Base-by-base conservation (phyloP, 2,329 filamentous ascomycete genomes). In the Chrysoporthe cubensis region DNA sequence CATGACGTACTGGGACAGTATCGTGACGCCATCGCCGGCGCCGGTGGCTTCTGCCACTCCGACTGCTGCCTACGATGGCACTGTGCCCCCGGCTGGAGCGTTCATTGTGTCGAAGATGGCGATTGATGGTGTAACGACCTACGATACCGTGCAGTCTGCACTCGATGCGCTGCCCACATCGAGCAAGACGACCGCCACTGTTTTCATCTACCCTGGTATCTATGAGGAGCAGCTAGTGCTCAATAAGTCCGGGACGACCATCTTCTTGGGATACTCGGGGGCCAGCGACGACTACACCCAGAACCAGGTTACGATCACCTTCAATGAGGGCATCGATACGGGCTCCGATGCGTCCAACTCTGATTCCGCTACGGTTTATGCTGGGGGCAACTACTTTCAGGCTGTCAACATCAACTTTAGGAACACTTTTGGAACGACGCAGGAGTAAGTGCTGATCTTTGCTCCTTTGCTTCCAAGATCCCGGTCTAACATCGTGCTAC, bases 361-460 rank as follows among this genome's bases (percentile, higher is more conserved):
- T 8, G 78, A 81, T 64, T 74, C 75, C 16, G 79, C 79, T 11
- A 80, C 79, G 13, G 77, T 80, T 3, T 80, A 80, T 64, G 76
- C 75, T 3, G 80, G 74, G 1, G 78, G 78, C 11, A 80, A 80
- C 64, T 78, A 80, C 72, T 78, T 80, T 66, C 68, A 72, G 50
- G 77, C 76, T 0, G 76, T 76, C 70, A 80, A 80, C 67, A 77
- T 80, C 71, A 80, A 81, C 66, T 79, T 80, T 65, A 72, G 74
- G 37, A 80, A 81, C 70, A 77, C 75, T 34, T 76, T 76, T 64
- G 78, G 78, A 26, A 79, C 76, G 0, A 71, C 75, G 50, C 73
- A 79, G 64, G 70, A 69, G 54, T 57, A 57, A 57, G 54, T 40
- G 14, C 14, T 57, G 26, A 37, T 40, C 32, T 57, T 16, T 16